Evolutionary conservation across 768 basidiomycete genomes (phyloP).

Genomic region (Boletus coccyginus): DNA sequence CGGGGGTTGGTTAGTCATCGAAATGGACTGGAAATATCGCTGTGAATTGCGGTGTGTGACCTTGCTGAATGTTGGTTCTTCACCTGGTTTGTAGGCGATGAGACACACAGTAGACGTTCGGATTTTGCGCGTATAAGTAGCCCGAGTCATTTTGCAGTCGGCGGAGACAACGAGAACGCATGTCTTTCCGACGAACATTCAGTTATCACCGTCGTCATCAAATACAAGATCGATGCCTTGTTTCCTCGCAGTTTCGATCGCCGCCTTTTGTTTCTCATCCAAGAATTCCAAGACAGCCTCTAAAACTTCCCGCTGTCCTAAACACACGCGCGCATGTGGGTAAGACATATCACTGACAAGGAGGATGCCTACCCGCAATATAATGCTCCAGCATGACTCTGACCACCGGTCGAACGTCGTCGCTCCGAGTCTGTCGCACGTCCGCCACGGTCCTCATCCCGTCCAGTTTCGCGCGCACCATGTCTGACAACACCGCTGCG

Average conservation of each 20-base stretch:
- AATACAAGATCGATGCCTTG: conserved; percentile 55
- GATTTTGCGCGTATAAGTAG: too few species aligned
- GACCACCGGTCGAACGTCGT: conserved; percentile 52
- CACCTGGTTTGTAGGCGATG: too few species aligned
- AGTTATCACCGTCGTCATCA: conserved; percentile 30
- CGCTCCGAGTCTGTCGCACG: conserved; percentile 15
- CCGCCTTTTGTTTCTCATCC: conserved; percentile 43
- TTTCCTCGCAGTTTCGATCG: conserved; percentile 46
- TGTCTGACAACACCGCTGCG: conserved; percentile 60
- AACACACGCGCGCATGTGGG: background rate
- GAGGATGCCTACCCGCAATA: conserved; percentile 49
- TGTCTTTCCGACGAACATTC: background rate
- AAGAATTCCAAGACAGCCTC: conserved; percentile 51
- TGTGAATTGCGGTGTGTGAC: too few species aligned
- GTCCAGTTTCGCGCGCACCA: conserved; percentile 53
- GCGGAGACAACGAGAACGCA: background rate
- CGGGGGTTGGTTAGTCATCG: too few species aligned
- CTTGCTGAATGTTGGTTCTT: too few species aligned
- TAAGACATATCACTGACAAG: background rate
- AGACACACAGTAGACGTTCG: too few species aligned
- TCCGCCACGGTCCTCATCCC: conserved; percentile 42
- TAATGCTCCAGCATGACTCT: conserved; percentile 65
- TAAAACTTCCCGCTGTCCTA: conserved; percentile 63
- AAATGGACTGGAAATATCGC: too few species aligned
- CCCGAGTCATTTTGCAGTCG: too few species aligned